phyloP scores from a whole-genome alignment of 495 filamentous ascomycete species.

The Xylaria longipes region DNA sequence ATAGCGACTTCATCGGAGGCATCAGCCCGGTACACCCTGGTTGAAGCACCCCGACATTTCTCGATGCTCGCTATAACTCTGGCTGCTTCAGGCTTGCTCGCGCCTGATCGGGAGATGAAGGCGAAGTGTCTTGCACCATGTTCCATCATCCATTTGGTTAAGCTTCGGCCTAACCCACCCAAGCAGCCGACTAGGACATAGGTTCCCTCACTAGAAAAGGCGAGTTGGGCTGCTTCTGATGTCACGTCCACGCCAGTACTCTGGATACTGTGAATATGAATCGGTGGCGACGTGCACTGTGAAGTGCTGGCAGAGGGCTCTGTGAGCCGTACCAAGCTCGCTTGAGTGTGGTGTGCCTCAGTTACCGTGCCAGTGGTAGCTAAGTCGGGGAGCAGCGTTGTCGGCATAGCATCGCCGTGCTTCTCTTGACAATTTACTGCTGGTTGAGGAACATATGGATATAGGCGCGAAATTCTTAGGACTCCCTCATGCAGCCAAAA shows the following conservation, averaged over 20 bases:
- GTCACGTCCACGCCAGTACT: not conserved
- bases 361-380: not conserved
- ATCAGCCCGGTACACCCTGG: slow-evolving; percentile 39
- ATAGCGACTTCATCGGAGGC: slow-evolving; percentile 34
- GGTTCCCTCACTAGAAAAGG: slow-evolving; percentile 36
- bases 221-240: not conserved
- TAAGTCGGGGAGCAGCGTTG: not conserved
- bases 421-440: not conserved
- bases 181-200: slow-evolving; percentile 63
- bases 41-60: slow-evolving; percentile 28
- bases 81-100: slow-evolving; percentile 30
- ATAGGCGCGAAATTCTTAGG: slow-evolving; percentile 27
- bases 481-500: slow-evolving; percentile 37
- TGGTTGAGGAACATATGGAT: not conserved
- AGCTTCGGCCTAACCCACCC: slow-evolving; percentile 60
- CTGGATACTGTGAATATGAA: not conserved
- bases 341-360: not conserved
- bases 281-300: not conserved
- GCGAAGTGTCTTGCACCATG: slow-evolving; percentile 58
- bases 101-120: slow-evolving; percentile 57
- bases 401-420: not conserved
- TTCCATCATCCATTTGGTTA: slow-evolving; percentile 56
- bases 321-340: not conserved
- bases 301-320: not conserved
- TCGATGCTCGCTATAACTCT: slow-evolving; percentile 29